phyloP scores from a whole-genome alignment of 345 rosid species.

The Durio zibethinus region DNA sequence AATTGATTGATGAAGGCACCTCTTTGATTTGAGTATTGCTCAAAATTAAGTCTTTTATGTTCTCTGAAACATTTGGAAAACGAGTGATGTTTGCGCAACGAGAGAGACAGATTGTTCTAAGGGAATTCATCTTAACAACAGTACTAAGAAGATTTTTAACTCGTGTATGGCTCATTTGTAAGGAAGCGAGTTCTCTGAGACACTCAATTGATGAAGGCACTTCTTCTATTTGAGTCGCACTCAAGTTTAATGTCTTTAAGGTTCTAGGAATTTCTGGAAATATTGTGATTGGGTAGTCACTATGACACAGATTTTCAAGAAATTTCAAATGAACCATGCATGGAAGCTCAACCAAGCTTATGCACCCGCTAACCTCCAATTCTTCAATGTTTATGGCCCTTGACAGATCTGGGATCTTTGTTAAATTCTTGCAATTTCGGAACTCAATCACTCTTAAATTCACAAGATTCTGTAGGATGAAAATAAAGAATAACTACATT shows the following conservation, averaged over 20 bases:
- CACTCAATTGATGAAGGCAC: background rate
- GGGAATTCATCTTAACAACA: background rate
- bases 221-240: background rate
- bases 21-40: background rate
- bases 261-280: background rate
- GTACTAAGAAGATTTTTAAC: background rate
- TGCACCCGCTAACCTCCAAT: conserved; percentile 24
- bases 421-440: conserved; percentile 15
- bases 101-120: background rate
- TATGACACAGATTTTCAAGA: background rate
- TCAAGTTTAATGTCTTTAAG: background rate
- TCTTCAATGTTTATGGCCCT: conserved; percentile 28
- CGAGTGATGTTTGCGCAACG: background rate
- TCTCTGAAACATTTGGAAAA: background rate
- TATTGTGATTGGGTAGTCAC: background rate
- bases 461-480: conserved; percentile 20
- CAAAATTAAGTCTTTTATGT: background rate
- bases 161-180: background rate
- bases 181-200: background rate
- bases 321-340: background rate
- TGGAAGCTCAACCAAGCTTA: conserved; percentile 23
- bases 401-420: conserved; percentile 22
- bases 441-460: conserved; percentile 33
- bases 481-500: background rate
- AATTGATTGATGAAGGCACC: background rate